These are phyloP conservation scores for Penicillium cosmopolitanum DNA, from an alignment of 495 filamentous ascomycete species.

Conservation along the genomic window DNA sequence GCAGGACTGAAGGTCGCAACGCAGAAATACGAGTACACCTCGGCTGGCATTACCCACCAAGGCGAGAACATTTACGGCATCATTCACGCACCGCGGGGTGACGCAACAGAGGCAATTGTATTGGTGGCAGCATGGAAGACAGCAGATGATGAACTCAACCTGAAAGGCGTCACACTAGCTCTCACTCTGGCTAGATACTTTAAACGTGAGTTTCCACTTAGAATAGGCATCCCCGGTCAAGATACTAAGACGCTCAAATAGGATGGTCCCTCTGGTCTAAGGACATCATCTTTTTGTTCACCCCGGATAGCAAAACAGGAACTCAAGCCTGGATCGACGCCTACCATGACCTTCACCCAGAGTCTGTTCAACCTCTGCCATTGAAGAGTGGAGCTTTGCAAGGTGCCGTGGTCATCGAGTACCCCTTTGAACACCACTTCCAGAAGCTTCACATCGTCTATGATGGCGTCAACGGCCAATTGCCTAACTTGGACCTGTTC, in stretches of 20 bases:
- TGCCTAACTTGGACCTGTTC: slow-evolving; percentile 93
- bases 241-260: slow-evolving; percentile 34
- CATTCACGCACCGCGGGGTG: slow-evolving; percentile 90
- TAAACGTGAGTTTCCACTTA: slow-evolving; percentile 59
- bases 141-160: slow-evolving; percentile 76
- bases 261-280: slow-evolving; percentile 99
- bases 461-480: slow-evolving; percentile 93
- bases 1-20: slow-evolving; percentile 82
- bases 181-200: slow-evolving; percentile 92
- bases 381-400: slow-evolving; percentile 93
- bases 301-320: slow-evolving; percentile 84
- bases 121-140: slow-evolving; percentile 89
- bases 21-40: slow-evolving; percentile 81
- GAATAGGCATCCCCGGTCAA: neutral
- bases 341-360: slow-evolving; percentile 85
- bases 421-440: slow-evolving; percentile 80
- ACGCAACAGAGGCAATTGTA: slow-evolving; percentile 98
- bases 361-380: slow-evolving; percentile 72
- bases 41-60: slow-evolving; percentile 68
- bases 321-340: slow-evolving; percentile 98
- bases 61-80: slow-evolving; percentile 96
- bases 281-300: slow-evolving; percentile 91
- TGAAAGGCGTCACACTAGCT: slow-evolving; percentile 82
- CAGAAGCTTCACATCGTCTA: slow-evolving; percentile 88
- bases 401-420: slow-evolving; percentile 92